Base-by-base conservation (phyloP, 805 yeast genomes). In the Candida germanica region DNA sequence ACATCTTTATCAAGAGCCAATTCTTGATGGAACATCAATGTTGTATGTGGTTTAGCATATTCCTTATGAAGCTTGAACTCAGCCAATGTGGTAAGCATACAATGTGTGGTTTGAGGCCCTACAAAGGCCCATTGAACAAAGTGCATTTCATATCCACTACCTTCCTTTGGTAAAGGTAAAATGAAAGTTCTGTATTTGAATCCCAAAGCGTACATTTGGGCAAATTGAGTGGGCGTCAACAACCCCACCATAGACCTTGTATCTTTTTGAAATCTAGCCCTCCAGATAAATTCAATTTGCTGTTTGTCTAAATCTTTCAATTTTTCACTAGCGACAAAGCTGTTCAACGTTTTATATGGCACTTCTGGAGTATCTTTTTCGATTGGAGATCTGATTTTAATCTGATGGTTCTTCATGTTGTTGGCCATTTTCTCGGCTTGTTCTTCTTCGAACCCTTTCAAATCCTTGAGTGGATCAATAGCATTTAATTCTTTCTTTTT, bases 1-100 rank as follows among this genome's bases (percentile, higher is more conserved):
- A 86, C 39, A 0, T 70, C 79, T 43, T 85, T 81, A 11, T 71
- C 69, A 0, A 69, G 59, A 4, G 63, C 65, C 33, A 91, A 62
- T 38, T 93, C 96, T 29, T 81, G 77, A 63, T 91, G 97, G 69
- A 91, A 84, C 59, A 80, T 77, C 44, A 93, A 67, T 0, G 96
- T 86, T 0, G 97, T 87, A 59, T 93, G 98, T 1, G 98, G 98
- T 54, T 87, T 82, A 7, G 98, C 96, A 59, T 71, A 93, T 54
- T 91, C 97, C 38, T 77, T 78, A 54, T 91, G 96, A 19, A 88
- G 71, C 58, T 91, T 88, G 61, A 79, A 93, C 61, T 93, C 98
- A 1, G 93, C 89, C 45, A 93, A 71, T 0, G 96, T 80, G 2
- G 98, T 93, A 49, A 93, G 69, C 74, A 93, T 73, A 54, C 95